Evolutionary conservation across 345 rosid genomes (phyloP), one percentile per base, ranked within the genome.

Genomic region (Odontarrhena argentea): DNA sequence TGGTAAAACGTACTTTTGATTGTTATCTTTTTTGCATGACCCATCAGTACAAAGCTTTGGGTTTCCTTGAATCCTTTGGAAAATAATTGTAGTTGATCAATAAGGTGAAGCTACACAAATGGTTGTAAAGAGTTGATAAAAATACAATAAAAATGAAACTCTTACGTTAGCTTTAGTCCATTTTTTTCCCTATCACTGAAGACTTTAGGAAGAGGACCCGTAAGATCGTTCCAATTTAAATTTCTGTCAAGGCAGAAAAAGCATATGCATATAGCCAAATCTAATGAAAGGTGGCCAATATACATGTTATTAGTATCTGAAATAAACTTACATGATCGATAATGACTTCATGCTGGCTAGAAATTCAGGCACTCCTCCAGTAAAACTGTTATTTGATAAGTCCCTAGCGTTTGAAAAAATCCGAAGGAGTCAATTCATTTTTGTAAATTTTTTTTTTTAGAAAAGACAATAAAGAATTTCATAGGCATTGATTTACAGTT

Each of bases 281-380:
- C 49, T 5, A 35, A 36, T 28, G 2, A 7, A 50, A 2, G 8
- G 11, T 9, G 25, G 34, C 30, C 6, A 3, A 0, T 30, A 5
- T 18, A 28, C 32, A 28, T 28, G 3, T 28, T 4, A 28, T 28
- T 3, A 28, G 32, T 28, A 28, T 28, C 32, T 28, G 32, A 28
- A 0, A n/a, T 34, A 30, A 51, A 67, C 87, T 79, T 75, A 81
- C 82, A 83, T 24, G 36, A 38, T 30, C 8, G 35, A 61, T 58
- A 83, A 61, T 32, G 57, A 73, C 49, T 60, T 41, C 67, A 83
- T 58, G 22, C 4, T 11, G 18, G 71, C 37, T 1, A 84, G 58
- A 66, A 78, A 82, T 0, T 72, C 58, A 0, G 83, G 85, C 47
- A 82, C 76, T 15, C 30, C 22, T 43, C 88, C 86, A 0, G 63